Percentiles rank a stretch among this genome's conserved stretches.
Conservation (phyloP, 1,284 basidiomycete genomes). For the Flammula alnicola region DNA sequence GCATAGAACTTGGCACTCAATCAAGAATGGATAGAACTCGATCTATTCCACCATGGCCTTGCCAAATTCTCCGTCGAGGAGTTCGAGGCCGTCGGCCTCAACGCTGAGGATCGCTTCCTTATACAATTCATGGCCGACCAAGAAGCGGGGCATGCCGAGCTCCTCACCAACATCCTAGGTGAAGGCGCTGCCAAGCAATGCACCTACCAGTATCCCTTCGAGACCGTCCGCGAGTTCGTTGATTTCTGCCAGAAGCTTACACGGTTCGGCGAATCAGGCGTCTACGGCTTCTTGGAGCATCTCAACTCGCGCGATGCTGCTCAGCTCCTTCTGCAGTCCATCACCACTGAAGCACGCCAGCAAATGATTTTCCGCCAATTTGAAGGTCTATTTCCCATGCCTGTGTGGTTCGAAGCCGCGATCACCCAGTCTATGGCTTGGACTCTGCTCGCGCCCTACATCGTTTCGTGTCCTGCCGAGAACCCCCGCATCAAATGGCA, state of each 20-base stretch:
- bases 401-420: conserved; percentile 54
- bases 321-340: conserved; percentile 59
- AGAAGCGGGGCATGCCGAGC: conserved; percentile 56
- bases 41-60: conserved; percentile 66
- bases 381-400: conserved; percentile 66
- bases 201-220: conserved; percentile 66
- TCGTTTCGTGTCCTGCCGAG: conserved; percentile 58
- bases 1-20: conserved; percentile 56
- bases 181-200: conserved; percentile 52
- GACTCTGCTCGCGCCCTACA: conserved; percentile 64
- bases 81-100: conserved; percentile 60
- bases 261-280: conserved; percentile 59
- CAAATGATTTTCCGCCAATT: conserved; percentile 73
- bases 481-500: conserved; percentile 63
- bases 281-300: conserved; percentile 65
- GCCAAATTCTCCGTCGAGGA: conserved; percentile 57
- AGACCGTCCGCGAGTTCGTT: conserved; percentile 62
- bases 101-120: conserved; percentile 55
- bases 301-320: conserved; percentile 64
- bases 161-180: conserved; percentile 55
- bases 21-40: conserved; percentile 67
- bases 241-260: conserved; percentile 63
- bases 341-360: conserved; percentile 70
- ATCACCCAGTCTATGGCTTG: conserved; percentile 68
- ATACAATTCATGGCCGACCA: conserved; percentile 65